phyloP scores from a whole-genome alignment of 1,284 basidiomycete species.

The Naganishia albida region DNA sequence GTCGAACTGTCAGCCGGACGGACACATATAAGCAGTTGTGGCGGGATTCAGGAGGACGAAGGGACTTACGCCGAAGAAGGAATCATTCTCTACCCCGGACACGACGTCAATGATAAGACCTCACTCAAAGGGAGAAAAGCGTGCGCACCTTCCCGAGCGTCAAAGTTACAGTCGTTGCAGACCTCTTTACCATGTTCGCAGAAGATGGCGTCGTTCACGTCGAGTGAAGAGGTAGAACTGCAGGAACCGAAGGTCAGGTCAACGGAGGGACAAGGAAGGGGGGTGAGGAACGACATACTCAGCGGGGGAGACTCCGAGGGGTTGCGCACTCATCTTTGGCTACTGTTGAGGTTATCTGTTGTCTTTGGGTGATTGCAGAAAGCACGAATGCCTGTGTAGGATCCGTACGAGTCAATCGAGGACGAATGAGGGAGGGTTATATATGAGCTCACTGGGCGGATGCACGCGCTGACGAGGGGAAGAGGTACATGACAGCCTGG shows the following conservation, averaged over 20 bases:
- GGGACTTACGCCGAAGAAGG: conserved; percentile 49
- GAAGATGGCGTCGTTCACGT: conserved; percentile 55
- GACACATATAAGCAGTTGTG: not conserved
- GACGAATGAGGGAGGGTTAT: not conserved
- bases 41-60: not conserved
- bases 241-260: not conserved
- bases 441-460: not conserved
- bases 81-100: conserved; percentile 48
- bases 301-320: conserved; percentile 22
- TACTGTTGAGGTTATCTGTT: not conserved
- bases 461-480: not conserved
- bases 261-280: not conserved
- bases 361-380: not conserved
- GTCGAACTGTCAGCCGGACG: conserved; percentile 44
- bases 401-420: not conserved
- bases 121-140: not conserved
- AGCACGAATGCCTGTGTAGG: not conserved
- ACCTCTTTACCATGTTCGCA: conserved; percentile 55
- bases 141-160: conserved; percentile 48
- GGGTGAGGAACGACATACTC: conserved; percentile 2
- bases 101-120: not conserved
- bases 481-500: not conserved
- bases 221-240: conserved; percentile 42
- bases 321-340: conserved; percentile 10
- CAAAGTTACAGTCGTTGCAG: conserved; percentile 50